These are phyloP conservation scores for Kluyveromyces sp. DNA, from an alignment of 1,139 yeast genomes.

Conservation along the genomic window DNA sequence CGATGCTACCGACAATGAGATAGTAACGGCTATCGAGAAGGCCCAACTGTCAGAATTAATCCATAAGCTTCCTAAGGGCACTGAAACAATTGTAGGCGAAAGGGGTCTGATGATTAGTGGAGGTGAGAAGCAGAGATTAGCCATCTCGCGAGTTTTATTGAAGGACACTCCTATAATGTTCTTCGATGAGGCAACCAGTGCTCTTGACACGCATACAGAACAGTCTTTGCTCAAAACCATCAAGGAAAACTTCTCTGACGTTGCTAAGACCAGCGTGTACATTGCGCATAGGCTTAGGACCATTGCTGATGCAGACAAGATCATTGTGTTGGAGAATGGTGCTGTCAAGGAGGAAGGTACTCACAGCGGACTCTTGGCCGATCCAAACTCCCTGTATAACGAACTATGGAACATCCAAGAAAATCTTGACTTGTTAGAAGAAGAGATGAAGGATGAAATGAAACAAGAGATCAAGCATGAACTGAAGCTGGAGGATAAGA, in stretches of 20 bases:
- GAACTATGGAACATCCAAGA: conserved; percentile 93
- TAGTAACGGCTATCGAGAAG: conserved; percentile 51
- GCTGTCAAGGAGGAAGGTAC: conserved; percentile 81
- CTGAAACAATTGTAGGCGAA: conserved; percentile 89
- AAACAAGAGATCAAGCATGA: conserved; percentile 3
- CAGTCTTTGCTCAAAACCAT: conserved; percentile 73
- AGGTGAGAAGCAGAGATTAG: conserved; percentile 94
- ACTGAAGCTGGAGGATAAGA: background rate
- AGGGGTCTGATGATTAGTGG: conserved; percentile 98
- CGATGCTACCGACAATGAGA: conserved; percentile 67
- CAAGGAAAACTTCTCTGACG: conserved; percentile 49
- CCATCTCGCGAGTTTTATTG: conserved; percentile 79
- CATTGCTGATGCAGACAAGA: conserved; percentile 89
- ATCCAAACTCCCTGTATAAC: conserved; percentile 55
- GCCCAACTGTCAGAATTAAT: conserved; percentile 67
- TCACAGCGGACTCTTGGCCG: conserved; percentile 53
- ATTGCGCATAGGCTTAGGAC: conserved; percentile 94
- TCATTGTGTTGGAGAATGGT: conserved; percentile 79
- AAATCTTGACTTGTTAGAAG: conserved; percentile 47
- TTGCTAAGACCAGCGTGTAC: conserved; percentile 67
- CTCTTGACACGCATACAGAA: conserved; percentile 94
- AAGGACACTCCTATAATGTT: conserved; percentile 86
- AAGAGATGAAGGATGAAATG: conserved; percentile 22
- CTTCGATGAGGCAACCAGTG: conserved; percentile 96
- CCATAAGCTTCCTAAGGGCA: conserved; percentile 72